Percentiles rank a stretch among this genome's conserved stretches.
phyloP scores from a whole-genome alignment of 441 rosid species.

The Erodium moschatum region DNA sequence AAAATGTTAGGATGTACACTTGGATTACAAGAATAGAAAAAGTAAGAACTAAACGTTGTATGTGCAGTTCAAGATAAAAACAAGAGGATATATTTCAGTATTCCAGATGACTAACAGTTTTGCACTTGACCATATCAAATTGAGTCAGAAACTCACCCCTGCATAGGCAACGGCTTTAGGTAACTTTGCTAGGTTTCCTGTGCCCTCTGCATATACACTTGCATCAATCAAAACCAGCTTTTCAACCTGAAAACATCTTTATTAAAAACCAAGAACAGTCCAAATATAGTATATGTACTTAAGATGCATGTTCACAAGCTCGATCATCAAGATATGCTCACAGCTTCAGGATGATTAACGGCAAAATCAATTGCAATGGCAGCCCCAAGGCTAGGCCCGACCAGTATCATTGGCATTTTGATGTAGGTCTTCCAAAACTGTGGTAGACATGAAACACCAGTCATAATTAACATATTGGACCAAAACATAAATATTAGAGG shows the following conservation, averaged over 20 bases:
- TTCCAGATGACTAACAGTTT: background rate
- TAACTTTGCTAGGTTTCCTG: conserved; percentile 58
- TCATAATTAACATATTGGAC: background rate
- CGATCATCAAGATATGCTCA: conserved; percentile 25
- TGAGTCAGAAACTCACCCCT: conserved; percentile 42
- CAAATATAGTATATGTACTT: background rate
- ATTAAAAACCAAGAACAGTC: background rate
- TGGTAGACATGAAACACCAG: conserved; percentile 14
- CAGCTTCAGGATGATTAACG: conserved; percentile 70
- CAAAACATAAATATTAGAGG: background rate
- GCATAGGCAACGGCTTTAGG: conserved; percentile 67
- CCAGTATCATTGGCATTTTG: conserved; percentile 60
- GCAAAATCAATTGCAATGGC: conserved; percentile 82
- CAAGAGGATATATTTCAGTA: background rate
- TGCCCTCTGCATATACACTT: conserved; percentile 79
- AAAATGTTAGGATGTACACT: background rate
- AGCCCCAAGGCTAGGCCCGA: conserved; percentile 95
- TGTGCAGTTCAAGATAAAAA: background rate
- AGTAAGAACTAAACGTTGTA: background rate
- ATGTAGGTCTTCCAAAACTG: conserved; percentile 88
- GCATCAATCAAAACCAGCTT: conserved; percentile 77
- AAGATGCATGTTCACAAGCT: background rate
- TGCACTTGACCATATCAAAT: background rate
- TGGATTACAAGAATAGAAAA: background rate
- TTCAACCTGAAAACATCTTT: conserved; percentile 41